These are phyloP conservation scores for Neonectria neomacrospora DNA, from an alignment of 2,329 filamentous ascomycete genomes.

Conservation along the genomic window DNA sequence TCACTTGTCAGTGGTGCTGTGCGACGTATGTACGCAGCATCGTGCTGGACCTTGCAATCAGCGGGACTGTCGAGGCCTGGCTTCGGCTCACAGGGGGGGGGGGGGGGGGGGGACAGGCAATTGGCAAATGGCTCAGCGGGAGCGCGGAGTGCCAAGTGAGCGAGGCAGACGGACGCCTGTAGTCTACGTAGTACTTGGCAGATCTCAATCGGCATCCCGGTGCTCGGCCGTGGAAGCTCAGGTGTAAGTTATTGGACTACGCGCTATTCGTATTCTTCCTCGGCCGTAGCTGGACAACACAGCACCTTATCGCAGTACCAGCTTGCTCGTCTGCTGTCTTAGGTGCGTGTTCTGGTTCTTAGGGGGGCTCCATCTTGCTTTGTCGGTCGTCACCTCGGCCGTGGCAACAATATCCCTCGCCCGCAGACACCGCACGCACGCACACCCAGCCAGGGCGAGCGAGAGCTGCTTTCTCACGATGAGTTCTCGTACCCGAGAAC, in stretches of 20 bases:
- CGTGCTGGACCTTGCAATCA: neutral
- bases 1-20: conserved; percentile 14
- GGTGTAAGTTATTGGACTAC: neutral
- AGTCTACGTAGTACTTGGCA: neutral
- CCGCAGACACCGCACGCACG: neutral
- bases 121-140: neutral
- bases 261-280: neutral
- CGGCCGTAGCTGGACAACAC: neutral
- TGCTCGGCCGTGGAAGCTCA: neutral
- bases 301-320: neutral
- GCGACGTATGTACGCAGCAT: too few species aligned
- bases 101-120: neutral
- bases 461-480: neutral
- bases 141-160: neutral
- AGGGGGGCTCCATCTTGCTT: conserved; percentile 12
- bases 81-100: neutral
- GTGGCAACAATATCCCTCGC: conserved; percentile 28
- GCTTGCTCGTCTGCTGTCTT: neutral
- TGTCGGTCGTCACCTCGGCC: conserved; percentile 18
- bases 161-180: neutral
- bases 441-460: conserved; percentile 2
- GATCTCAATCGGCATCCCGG: neutral
- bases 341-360: conserved; percentile 21
- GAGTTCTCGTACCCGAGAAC: neutral
- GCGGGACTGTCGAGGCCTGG: neutral